Conservation (phyloP, 306 rosid species). For the Corylus avellana region DNA sequence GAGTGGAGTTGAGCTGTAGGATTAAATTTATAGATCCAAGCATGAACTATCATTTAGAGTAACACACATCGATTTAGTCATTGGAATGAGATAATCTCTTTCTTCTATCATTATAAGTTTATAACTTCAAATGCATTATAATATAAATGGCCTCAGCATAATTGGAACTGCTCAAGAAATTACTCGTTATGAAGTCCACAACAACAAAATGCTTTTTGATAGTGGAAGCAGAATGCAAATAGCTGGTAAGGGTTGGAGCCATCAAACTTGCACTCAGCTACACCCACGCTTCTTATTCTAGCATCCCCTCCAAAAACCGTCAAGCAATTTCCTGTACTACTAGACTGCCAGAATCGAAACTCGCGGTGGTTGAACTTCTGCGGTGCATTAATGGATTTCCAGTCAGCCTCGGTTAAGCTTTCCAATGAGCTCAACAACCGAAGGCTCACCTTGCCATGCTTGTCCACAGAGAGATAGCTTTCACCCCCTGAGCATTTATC, state of each 20-base stretch:
- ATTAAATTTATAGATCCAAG: no score
- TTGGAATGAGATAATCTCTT: no score
- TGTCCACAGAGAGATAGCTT: not conserved
- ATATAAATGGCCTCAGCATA: no score
- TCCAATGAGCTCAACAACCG: no score
- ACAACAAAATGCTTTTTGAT: slow-evolving; percentile 49
- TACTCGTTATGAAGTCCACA: slow-evolving; percentile 40
- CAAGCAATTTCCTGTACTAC: slow-evolving; percentile 42
- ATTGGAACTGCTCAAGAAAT: not conserved
- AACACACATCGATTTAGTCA: no score
- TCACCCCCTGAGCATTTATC: slow-evolving; percentile 37
- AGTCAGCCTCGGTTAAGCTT: no score
- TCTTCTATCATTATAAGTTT: no score
- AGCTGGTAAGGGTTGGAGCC: slow-evolving; percentile 36
- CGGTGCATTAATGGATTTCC: no score
- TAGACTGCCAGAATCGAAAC: slow-evolving; percentile 37
- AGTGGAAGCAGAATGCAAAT: slow-evolving; percentile 47
- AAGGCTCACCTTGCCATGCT: no score
- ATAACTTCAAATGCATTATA: no score
- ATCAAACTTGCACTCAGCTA: slow-evolving; percentile 41
- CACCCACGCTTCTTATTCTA: slow-evolving; percentile 27
- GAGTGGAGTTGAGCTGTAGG: no score
- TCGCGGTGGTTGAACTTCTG: slow-evolving; percentile 22
- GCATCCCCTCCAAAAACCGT: slow-evolving; percentile 31
- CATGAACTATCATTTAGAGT: no score